Conservation (phyloP, 306 rosid genomes). For the Citrullus amarus region DNA sequence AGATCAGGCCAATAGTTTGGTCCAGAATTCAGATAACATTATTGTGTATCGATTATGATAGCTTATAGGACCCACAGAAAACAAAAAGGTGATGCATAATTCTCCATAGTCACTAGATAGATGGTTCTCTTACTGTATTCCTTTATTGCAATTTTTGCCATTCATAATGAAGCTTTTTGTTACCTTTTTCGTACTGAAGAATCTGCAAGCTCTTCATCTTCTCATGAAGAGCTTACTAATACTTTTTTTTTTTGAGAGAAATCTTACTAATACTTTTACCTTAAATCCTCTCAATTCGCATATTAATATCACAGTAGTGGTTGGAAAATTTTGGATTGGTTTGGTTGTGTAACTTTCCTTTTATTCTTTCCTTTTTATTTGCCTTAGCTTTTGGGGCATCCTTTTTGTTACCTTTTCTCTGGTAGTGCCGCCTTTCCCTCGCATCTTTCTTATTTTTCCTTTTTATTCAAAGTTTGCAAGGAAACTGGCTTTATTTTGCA, state of each 20-base stretch:
- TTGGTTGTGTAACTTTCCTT: neutral
- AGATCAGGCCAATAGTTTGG: neutral
- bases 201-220: neutral
- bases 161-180: neutral
- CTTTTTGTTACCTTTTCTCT: constrained; percentile 16
- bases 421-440: neutral
- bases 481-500: constrained; percentile 6
- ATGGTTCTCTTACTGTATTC: constrained; percentile 2
- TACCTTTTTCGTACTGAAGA: neutral
- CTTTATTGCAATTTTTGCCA: neutral
- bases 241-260: neutral
- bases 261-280: neutral
- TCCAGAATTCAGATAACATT: neutral
- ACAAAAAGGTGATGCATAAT: neutral
- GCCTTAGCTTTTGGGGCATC: neutral
- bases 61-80: constrained; percentile 18
- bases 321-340: neutral
- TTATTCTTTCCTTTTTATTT: neutral
- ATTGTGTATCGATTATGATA: constrained; percentile 1
- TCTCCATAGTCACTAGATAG: neutral
- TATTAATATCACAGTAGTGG: neutral
- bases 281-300: neutral
- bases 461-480: constrained; percentile 1
- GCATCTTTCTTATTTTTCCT: constrained; percentile 17
- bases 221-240: neutral